phyloP scores from a whole-genome alignment of 208 protist genomes.

The Acanthamoeba triangularis region DNA sequence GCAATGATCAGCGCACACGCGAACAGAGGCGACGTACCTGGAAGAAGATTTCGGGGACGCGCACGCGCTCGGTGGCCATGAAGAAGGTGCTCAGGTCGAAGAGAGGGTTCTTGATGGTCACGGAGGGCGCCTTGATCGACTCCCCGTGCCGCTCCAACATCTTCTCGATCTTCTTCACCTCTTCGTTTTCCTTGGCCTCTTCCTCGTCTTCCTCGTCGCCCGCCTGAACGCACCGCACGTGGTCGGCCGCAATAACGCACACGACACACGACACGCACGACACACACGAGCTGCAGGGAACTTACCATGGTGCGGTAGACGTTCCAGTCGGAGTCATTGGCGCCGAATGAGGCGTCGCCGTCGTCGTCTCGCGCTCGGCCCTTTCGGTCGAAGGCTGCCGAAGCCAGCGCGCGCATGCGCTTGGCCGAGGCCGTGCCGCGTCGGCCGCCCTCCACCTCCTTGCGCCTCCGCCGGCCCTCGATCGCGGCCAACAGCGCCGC shows the following conservation, averaged over 20 bases:
- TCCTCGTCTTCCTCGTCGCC: neutral
- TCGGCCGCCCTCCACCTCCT: neutral
- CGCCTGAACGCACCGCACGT: neutral
- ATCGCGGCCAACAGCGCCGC: neutral
- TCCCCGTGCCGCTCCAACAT: constrained; percentile 13
- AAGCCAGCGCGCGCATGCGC: constrained; percentile 7
- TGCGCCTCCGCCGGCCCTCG: neutral
- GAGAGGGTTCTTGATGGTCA: neutral
- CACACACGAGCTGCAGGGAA: neutral
- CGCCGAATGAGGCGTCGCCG: neutral
- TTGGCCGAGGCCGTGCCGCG: constrained; percentile 5
- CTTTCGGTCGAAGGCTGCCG: constrained; percentile 25
- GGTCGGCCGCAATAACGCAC: too few relatives aligned
- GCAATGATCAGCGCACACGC: neutral
- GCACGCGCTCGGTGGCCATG: neutral
- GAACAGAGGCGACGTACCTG: neutral
- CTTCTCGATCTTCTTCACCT: constrained; percentile 42
- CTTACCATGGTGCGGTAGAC: constrained; percentile 24
- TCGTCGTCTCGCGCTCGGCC: neutral
- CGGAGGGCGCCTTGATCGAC: constrained; percentile 30
- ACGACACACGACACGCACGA: neutral
- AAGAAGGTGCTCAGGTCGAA: neutral
- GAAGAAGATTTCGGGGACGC: constrained; percentile 56
- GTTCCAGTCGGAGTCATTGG: constrained; percentile 41
- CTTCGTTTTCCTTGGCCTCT: neutral